Percentiles rank a stretch among this genome's conserved stretches.
phyloP scores from a whole-genome alignment of 2,329 filamentous ascomycete species.

The Epichloe festucae region DNA sequence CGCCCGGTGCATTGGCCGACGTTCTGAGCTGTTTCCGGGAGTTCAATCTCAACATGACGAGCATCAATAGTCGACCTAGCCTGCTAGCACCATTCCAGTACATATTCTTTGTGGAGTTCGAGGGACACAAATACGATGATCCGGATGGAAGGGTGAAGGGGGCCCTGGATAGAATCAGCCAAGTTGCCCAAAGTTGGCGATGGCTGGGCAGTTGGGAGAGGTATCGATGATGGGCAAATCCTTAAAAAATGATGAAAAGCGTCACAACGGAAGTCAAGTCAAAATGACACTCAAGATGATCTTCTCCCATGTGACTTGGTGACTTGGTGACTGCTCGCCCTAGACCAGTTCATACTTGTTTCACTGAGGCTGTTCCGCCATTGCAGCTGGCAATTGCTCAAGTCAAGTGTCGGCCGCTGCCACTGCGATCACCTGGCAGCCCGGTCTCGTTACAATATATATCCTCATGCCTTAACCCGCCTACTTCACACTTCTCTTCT shows the following conservation, averaged over 20 bases:
- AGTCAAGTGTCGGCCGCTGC: background rate
- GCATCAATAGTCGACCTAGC: slow-evolving; percentile 78
- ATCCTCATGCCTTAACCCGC: background rate
- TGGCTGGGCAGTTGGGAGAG: slow-evolving; percentile 58
- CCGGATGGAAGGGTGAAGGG: slow-evolving; percentile 43
- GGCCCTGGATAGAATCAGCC: slow-evolving; percentile 45
- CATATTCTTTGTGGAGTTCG: slow-evolving; percentile 87
- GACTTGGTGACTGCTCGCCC: background rate
- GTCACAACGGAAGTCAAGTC: background rate
- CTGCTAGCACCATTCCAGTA: slow-evolving; percentile 71
- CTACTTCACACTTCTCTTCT: background rate
- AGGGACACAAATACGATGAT: slow-evolving; percentile 42
- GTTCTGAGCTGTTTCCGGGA: slow-evolving; percentile 67
- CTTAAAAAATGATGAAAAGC: background rate
- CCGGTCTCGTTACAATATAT: background rate
- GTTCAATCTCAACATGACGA: slow-evolving; percentile 68
- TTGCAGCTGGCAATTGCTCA: background rate
- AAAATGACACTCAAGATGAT: background rate
- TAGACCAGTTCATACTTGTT: background rate
- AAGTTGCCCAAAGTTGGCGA: slow-evolving; percentile 47
- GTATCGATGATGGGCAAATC: slow-evolving; percentile 10
- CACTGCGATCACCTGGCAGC: background rate
- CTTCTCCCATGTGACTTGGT: background rate
- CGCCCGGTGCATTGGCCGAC: slow-evolving; percentile 71
- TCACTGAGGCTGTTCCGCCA: too few species aligned